These are phyloP conservation scores for Lachancea fermentati DNA, from an alignment of 805 yeast genomes.

Conservation along the genomic window DNA sequence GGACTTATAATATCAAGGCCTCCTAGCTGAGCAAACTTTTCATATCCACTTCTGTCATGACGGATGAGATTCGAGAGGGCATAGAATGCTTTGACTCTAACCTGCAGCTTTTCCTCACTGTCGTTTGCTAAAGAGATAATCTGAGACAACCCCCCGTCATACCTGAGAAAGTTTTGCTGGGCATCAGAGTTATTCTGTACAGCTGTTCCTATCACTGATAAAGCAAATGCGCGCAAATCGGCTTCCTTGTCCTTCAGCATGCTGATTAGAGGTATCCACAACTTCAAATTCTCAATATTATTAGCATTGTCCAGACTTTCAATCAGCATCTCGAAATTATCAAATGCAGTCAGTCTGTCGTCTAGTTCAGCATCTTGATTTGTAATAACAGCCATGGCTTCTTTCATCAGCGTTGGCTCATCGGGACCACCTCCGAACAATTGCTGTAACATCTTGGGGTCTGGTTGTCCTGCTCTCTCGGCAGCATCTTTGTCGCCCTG, in stretches of 20 bases:
- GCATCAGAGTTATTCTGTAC: constrained; percentile 83
- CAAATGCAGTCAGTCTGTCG: constrained; percentile 69
- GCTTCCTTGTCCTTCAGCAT: constrained; percentile 42
- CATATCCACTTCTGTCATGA: constrained; percentile 55
- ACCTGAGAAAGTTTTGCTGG: constrained; percentile 59
- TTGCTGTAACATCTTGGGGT: constrained; percentile 72
- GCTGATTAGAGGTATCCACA: constrained; percentile 70
- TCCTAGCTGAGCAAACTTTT: constrained; percentile 44
- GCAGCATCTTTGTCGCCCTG: constrained; percentile 66
- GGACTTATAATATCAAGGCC: constrained; percentile 59
- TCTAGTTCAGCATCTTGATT: constrained; percentile 57
- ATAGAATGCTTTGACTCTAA: constrained; percentile 61
- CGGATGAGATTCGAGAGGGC: constrained; percentile 72
- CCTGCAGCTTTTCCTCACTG: constrained; percentile 26
- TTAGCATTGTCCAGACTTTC: constrained; percentile 95
- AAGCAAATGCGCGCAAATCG: constrained; percentile 51
- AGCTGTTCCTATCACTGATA: constrained; percentile 81
- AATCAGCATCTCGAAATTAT: constrained; percentile 87
- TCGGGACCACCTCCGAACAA: constrained; percentile 77
- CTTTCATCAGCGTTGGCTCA: constrained; percentile 84
- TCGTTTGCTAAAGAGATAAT: constrained; percentile 40
- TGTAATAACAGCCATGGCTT: constrained; percentile 56
- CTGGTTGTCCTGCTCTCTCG: constrained; percentile 60
- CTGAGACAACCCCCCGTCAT: constrained; percentile 42
- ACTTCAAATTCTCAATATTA: constrained; percentile 72